Evolutionary conservation across 2,329 filamentous ascomycete genomes (phyloP), one percentile per base, ranked within the genome.

Genomic region (Xylariaceae sp.): DNA sequence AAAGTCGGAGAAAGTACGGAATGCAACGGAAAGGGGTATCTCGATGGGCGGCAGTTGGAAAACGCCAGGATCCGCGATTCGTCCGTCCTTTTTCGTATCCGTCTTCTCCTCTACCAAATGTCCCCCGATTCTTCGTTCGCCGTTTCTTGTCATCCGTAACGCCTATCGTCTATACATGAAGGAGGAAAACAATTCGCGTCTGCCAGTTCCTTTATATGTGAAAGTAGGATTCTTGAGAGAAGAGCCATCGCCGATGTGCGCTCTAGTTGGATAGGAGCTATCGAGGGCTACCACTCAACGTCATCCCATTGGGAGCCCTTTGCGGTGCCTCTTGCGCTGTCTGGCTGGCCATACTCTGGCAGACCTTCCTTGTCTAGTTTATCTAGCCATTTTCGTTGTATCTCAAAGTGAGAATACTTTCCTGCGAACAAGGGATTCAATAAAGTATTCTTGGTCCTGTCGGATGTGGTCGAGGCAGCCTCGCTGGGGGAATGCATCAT

Each of bases 351-450:
- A n/a, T n/a, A n/a, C n/a, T 44, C 19, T 8, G 45, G 31, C 1
- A 71, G 9, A 62, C 66, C 58, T 72, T 75, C 54, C 77, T 23
- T 74, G 53, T 83, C 82, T 2, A 89, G 71, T 31, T 78, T 74
- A 48, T 77, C 76, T 7, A 93, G 76, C 62, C 82, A 88, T 11
- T 82, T 76, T 21, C 59, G 48, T 21, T 60, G 56, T 11, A 24
- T 16, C 11, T 43, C 44, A 34, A 62, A 62, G 6, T 59, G 39
- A 1, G 53, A 33, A 23, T 62, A 98, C 67, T 96, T 88, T 50
- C 91, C 92, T 9, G 82, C 88, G 50, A 96, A 78, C 34, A 96
- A 82, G 34, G 85, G 80, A 29, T 84, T 84, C 6, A 98, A 82
- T 21, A 97, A 84, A 68, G 87, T 90, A 43, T 70, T 61, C 26